Conservation (phyloP, 441 rosid species). For the California macrophylla region DNA sequence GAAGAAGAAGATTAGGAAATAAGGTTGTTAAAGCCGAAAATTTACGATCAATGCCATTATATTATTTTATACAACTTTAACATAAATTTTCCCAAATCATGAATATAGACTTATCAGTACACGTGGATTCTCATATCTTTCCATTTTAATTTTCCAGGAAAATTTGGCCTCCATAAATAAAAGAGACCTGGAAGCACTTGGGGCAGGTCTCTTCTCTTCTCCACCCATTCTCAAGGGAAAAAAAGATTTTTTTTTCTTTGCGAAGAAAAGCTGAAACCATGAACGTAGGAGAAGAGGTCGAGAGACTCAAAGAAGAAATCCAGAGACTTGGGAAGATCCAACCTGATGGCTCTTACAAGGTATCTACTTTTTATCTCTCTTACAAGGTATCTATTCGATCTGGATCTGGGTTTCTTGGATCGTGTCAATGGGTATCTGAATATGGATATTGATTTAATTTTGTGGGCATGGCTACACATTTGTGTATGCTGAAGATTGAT, state of each 20-base stretch:
- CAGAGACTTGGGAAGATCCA: conserved; percentile 66
- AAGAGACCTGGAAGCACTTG: neutral
- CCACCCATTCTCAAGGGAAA: neutral
- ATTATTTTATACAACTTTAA: too few species aligned
- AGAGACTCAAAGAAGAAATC: conserved; percentile 74
- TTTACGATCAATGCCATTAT: neutral
- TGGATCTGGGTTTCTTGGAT: neutral
- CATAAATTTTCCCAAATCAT: too few species aligned
- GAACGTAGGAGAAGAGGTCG: conserved; percentile 88
- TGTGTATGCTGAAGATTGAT: neutral
- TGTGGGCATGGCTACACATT: neutral
- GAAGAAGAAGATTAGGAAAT: neutral
- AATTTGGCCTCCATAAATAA: neutral
- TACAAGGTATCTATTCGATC: neutral
- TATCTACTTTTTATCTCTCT: conserved; percentile 11
- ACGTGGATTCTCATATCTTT: neutral
- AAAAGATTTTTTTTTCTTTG: neutral
- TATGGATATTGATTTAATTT: neutral
- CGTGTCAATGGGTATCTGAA: neutral
- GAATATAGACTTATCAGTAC: neutral
- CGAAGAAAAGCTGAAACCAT: conserved; percentile 25
- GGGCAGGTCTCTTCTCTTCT: neutral
- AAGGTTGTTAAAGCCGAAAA: neutral
- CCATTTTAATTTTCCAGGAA: neutral
- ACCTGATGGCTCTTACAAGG: conserved; percentile 91